phyloP scores from a whole-genome alignment of 2,329 filamentous ascomycete genomes.

The Akanthomyces uredinophilus region DNA sequence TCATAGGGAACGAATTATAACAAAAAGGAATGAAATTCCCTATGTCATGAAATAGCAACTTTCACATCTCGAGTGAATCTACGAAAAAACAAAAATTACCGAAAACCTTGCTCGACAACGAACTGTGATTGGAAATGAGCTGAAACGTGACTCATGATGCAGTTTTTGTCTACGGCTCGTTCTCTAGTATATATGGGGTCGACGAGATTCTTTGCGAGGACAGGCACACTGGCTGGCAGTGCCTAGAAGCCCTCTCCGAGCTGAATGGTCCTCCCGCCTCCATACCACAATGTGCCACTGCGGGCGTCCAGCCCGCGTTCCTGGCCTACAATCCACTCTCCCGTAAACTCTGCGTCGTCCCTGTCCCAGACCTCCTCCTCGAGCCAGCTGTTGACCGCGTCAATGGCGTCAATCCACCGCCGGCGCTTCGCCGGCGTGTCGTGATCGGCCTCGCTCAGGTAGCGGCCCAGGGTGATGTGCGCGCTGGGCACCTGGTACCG shows the following conservation, averaged over 20 bases:
- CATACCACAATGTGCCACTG: conserved; percentile 80
- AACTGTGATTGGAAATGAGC: neutral
- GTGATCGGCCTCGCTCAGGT: conserved; percentile 64
- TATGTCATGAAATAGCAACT: conserved; percentile 16
- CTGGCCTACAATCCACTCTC: conserved; percentile 84
- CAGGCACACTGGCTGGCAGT: neutral
- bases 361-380: conserved; percentile 64
- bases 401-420: conserved; percentile 64
- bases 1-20: conserved; percentile 41
- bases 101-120: neutral
- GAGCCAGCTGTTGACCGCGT: conserved; percentile 73
- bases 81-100: conserved; percentile 10
- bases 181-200: neutral
- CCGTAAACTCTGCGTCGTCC: conserved; percentile 38
- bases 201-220: neutral
- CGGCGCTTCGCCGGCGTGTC: conserved; percentile 52
- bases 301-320: conserved; percentile 75
- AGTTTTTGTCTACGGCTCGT: neutral
- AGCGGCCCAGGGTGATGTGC: conserved; percentile 82
- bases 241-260: conserved; percentile 55
- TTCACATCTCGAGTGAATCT: neutral
- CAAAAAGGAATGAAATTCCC: conserved; percentile 23
- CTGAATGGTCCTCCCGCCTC: conserved; percentile 66
- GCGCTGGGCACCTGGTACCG: conserved; percentile 86
- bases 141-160: neutral